Evolutionary conservation across 345 rosid species (phyloP).

Genomic region (Aquilaria sinensis): DNA sequence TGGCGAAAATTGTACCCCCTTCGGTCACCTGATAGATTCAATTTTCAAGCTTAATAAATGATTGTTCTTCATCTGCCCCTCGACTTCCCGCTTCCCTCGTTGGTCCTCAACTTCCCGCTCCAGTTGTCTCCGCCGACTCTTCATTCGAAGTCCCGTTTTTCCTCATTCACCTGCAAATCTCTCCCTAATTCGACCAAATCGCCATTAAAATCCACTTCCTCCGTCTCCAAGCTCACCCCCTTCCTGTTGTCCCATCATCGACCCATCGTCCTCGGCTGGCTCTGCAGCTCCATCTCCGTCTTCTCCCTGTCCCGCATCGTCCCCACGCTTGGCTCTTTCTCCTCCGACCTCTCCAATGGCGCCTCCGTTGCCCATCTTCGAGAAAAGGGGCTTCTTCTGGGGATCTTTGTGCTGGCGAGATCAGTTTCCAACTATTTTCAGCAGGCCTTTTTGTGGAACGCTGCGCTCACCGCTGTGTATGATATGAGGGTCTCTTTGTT

Average conservation of each 20-base stretch:
- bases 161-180: not conserved
- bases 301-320: slow-evolving; percentile 63
- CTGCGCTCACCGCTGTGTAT: slow-evolving; percentile 50
- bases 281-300: slow-evolving; percentile 70
- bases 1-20: no score
- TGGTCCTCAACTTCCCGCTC: no score
- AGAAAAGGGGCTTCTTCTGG: slow-evolving; percentile 38
- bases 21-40: no score
- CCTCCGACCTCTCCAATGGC: slow-evolving; percentile 28
- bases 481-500: slow-evolving; percentile 61
- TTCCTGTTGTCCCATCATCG: slow-evolving; percentile 49
- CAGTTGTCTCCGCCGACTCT: no score
- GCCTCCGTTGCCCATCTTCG: slow-evolving; percentile 23
- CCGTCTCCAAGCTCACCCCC: slow-evolving; percentile 49
- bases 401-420: slow-evolving; percentile 39
- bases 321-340: slow-evolving; percentile 54
- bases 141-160: no score
- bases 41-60: no score
- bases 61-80: no score
- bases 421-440: slow-evolving; percentile 58
- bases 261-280: slow-evolving; percentile 71
- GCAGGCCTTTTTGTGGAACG: slow-evolving; percentile 84
- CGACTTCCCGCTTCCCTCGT: no score
- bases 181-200: not conserved
- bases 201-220: slow-evolving; percentile 18